These are phyloP conservation scores for Cyathus striatus DNA, from an alignment of 768 basidiomycete species.

Conservation along the genomic window DNA sequence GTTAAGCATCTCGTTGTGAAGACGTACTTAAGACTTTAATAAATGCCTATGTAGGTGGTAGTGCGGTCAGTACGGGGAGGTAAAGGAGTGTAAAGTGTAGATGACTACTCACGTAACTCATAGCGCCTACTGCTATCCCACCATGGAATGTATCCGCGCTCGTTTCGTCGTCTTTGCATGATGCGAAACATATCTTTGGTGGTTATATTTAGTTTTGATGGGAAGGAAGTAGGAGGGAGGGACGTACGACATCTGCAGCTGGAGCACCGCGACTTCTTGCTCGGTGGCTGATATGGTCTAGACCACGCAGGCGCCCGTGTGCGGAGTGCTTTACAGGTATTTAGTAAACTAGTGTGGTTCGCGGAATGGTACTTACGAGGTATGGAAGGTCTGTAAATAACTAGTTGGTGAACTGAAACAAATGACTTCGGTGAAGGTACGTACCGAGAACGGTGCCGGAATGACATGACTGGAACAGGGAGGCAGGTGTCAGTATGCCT, in stretches of 20 bases:
- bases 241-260: not conserved
- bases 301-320: not conserved
- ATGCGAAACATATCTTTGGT: not conserved
- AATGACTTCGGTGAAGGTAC: not conserved
- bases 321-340: constrained; percentile 1
- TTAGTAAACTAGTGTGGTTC: too few relatives aligned
- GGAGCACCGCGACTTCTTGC: not conserved
- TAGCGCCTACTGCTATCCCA: not conserved
- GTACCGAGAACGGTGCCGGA: constrained; percentile 1
- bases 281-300: not conserved
- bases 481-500: not conserved
- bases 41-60: not conserved
- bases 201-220: too few relatives aligned
- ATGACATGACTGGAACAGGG: not conserved
- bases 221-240: not conserved
- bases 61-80: not conserved
- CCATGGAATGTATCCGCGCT: constrained; percentile 1
- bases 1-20: too few relatives aligned
- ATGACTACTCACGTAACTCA: not conserved
- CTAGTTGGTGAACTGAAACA: not conserved
- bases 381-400: not conserved
- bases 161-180: not conserved
- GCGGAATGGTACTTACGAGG: not conserved
- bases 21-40: not conserved
- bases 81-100: not conserved